phyloP scores from a whole-genome alignment of 805 yeast species.

The Wickerhamomyces alni region DNA sequence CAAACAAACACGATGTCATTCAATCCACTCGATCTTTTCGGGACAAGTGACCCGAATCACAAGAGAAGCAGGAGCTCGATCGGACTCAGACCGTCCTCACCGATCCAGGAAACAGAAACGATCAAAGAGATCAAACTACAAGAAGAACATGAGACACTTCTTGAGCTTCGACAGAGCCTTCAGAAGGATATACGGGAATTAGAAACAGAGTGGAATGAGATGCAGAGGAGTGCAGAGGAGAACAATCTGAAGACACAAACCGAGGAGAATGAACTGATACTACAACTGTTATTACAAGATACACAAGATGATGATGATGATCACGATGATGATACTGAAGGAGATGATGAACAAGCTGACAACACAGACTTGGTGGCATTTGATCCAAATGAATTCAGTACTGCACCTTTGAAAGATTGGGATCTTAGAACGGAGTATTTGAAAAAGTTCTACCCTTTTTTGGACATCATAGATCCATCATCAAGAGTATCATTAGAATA shows the following conservation, averaged over 20 bases:
- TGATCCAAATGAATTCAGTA: constrained; percentile 10
- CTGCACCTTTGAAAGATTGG: constrained; percentile 21
- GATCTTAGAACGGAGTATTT: constrained; percentile 15
- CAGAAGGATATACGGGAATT: constrained; percentile 14
- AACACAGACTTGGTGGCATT: constrained; percentile 2
- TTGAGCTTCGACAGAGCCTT: constrained; percentile 7
- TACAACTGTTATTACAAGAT: neutral
- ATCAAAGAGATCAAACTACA: constrained; percentile 7
- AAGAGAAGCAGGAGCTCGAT: constrained; percentile 1
- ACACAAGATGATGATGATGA: constrained; percentile 5
- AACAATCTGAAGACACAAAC: constrained; percentile 3
- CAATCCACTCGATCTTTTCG: constrained; percentile 11
- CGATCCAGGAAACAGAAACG: constrained; percentile 10
- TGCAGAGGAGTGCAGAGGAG: constrained; percentile 8
- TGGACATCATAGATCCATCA: constrained; percentile 7
- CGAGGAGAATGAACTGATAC: constrained; percentile 11
- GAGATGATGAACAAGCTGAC: constrained; percentile 1
- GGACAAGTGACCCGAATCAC: constrained; percentile 8
- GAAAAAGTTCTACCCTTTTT: constrained; percentile 18
- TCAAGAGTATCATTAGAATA: constrained; percentile 15
- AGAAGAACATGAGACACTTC: constrained; percentile 8
- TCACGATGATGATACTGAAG: constrained; percentile 2
- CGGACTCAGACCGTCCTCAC: constrained; percentile 10
- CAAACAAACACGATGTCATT: neutral
- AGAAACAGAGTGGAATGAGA: constrained; percentile 17